Evolutionary conservation across 129 eudicot species (phyloP).

Genomic region (Artemisia tridentata): DNA sequence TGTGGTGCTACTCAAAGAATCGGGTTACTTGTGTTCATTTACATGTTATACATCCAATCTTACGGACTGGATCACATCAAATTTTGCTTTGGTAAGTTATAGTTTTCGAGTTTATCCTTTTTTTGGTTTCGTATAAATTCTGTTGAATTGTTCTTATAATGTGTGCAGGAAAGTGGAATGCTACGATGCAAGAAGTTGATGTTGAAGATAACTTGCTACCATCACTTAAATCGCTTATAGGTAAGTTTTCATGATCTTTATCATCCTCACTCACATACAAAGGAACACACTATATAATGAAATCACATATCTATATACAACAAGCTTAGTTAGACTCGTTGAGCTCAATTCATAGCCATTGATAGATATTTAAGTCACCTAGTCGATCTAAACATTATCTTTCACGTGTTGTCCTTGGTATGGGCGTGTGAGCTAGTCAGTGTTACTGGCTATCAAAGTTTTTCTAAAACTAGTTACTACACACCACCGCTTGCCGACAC

Average conservation of each 20-base stretch:
- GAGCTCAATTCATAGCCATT: too few relatives aligned
- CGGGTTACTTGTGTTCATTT: slow-evolving; percentile 31
- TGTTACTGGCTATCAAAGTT: background rate
- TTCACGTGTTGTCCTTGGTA: too few relatives aligned
- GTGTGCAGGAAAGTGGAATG: slow-evolving; percentile 23
- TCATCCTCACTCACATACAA: background rate
- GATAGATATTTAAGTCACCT: too few relatives aligned
- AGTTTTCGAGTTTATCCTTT: background rate
- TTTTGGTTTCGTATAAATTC: background rate
- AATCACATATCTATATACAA: too few relatives aligned
- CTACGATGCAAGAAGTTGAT: slow-evolving; percentile 9
- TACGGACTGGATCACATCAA: slow-evolving; percentile 28
- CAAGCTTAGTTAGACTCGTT: too few relatives aligned
- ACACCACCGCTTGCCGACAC: background rate
- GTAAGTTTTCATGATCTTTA: slow-evolving; percentile 18
- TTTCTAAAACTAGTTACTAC: background rate
- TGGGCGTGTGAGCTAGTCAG: too few relatives aligned
- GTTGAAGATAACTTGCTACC: slow-evolving; percentile 16
- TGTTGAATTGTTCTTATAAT: background rate
- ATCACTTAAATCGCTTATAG: slow-evolving; percentile 23
- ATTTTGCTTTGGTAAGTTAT: slow-evolving; percentile 26
- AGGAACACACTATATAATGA: background rate
- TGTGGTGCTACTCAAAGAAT: slow-evolving; percentile 31
- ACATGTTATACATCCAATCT: slow-evolving; percentile 32
- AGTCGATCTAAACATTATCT: too few relatives aligned